Evolutionary conservation across 179 eudicot genomes (phyloP), one percentile per base, ranked within the genome.

Genomic region (Carnegiea gigantea): DNA sequence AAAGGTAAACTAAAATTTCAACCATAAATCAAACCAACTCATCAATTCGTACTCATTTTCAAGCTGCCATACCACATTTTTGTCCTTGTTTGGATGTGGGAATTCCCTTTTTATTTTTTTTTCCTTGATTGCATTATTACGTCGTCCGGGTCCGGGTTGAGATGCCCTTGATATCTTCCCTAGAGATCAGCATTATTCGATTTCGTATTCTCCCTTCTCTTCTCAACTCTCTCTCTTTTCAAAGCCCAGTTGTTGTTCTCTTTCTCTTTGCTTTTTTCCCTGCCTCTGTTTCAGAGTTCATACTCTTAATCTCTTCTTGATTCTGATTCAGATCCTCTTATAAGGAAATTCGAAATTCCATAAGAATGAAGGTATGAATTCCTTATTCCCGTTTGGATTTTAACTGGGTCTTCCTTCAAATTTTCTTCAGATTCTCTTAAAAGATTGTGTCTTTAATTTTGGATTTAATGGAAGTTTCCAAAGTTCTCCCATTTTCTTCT

Each of bases 301-400:
- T 9, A 51, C 0, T 51, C 57, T 51, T 51, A 12, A 51, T 11
- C 57, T 9, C 57, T 9, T 26, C 64, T 49, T 51, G 62, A 67
- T 51, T 60, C 57, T 46, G 9, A 14, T 54, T 83, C 77, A 79
- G 64, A 70, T 76, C 65, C 30, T 48, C n/a, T 71, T 26, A 13
- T 38, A 15, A 30, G 21, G 9, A 44, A 70, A 57, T 36, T 53
- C 36, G 11, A 62, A 81, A 10, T 36, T 30, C 49, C 21, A 20
- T 4, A 49, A 17, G 5, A 38, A 84, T 85, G 87, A 85, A 85
- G 87, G 87, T 85, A 81, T 85, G 54, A n/a, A 24, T 26, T 54
- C 73, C 36, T 71, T 26, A 2, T 13, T 14, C 53, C 28, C n/a
- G 14, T 54, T 75, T 1, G 14, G 33, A 57, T 20, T 57, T 14